Evolutionary conservation across 1,284 basidiomycete species (phyloP), one percentile per base, ranked within the genome.

Genomic region (Ceratobasidium sp.): DNA sequence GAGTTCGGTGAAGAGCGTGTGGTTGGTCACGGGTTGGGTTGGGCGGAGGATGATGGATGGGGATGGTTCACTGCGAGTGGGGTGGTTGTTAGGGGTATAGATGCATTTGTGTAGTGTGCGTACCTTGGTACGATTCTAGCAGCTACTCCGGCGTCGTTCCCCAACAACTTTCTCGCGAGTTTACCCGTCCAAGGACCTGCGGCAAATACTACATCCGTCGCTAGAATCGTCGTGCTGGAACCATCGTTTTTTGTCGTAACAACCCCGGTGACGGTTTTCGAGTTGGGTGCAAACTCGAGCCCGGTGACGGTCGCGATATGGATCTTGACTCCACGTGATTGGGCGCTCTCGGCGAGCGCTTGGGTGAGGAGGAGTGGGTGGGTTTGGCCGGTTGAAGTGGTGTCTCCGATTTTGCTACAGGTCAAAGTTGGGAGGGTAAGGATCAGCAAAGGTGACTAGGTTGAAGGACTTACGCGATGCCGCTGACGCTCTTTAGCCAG

Each of bases 171-270:
- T 25, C 78, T 75, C 48, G 86, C 82, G 8, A 89, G 81, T 54
- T 78, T 78, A 0, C 92, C 86, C 0, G 94, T 93, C 95, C 95
- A 98, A 1, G 93, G 92, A 14, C 95, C 95, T 12, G 92, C 91
- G 36, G 90, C 86, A 67, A 97, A 80, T 40, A 96, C 83, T 63
- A 96, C 78, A 23, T 81, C 80, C 77, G 81, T 84, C 3, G 78
- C 78, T 5, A 73, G 78, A 78, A 62, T 63, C 21, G 62, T 38
- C 9, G 85, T 73, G 51, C 81, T 79, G 25, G 75, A 72, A 53
- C 84, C 81, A 8, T 75, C 67, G 48, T 76, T 73, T 60, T 76
- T 73, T 42, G 73, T 67, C 33, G 74, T 63, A 54, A 78, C 70
- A 49, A 80, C 74, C 56, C 75, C 75, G 33, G 76, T 78, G 36